Conservation (phyloP, 2,329 filamentous ascomycete genomes). For the Talaromyces sp. region DNA sequence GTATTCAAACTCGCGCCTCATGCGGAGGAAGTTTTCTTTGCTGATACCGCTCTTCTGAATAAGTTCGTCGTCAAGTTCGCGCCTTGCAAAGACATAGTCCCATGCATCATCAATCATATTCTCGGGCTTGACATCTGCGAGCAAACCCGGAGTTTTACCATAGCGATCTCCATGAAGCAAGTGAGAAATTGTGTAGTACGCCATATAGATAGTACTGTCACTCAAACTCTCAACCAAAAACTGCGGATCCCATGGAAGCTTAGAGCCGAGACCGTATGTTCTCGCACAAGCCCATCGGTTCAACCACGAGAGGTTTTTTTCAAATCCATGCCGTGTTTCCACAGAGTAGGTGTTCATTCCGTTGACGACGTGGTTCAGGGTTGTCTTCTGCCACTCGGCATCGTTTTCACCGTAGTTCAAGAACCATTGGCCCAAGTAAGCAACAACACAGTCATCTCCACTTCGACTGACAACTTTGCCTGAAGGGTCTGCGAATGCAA, state of each 20-base stretch:
- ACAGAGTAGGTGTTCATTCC: conserved; percentile 73
- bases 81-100: conserved; percentile 88
- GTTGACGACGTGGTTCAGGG: conserved; percentile 66
- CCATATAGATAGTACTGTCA: conserved; percentile 83
- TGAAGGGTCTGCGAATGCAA: conserved; percentile 91
- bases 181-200: conserved; percentile 57
- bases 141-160: conserved; percentile 64
- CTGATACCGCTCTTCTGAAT: conserved; percentile 63
- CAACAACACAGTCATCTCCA: conserved; percentile 87
- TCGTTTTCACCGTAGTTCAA: conserved; percentile 89
- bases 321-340: conserved; percentile 74
- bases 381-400: conserved; percentile 69
- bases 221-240: conserved; percentile 90
- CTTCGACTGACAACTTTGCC: conserved; percentile 82
- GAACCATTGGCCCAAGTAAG: conserved; percentile 95
- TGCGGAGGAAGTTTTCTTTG: conserved; percentile 65
- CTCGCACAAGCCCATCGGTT: conserved; percentile 93
- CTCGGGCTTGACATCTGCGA: conserved; percentile 63
- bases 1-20: conserved; percentile 93
- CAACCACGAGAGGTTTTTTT: conserved; percentile 84
- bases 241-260: conserved; percentile 85
- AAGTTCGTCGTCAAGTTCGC: conserved; percentile 62
- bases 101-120: conserved; percentile 94
- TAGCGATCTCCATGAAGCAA: conserved; percentile 79
- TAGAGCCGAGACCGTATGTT: conserved; percentile 86